phyloP scores from a whole-genome alignment of 768 basidiomycete genomes.

The Serendipita vermifera region DNA sequence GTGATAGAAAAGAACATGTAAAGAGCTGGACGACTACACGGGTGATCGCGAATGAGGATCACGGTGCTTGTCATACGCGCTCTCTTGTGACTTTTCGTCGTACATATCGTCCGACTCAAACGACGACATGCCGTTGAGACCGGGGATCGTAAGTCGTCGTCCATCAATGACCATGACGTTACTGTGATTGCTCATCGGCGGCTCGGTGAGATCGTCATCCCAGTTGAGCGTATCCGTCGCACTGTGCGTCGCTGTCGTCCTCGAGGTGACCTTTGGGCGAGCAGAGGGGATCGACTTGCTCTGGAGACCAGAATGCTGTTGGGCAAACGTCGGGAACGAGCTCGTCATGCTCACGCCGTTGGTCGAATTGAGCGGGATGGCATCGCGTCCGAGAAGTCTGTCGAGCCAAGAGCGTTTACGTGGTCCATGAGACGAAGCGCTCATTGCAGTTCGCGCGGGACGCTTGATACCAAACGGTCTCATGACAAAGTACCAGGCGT shows the following conservation, averaged over 20 bases:
- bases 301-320: neutral
- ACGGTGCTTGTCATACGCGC: too few relatives aligned
- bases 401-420: neutral
- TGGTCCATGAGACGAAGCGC: neutral
- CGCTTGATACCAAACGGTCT: neutral
- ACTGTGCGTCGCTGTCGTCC: neutral
- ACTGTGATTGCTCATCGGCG: neutral
- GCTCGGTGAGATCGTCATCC: neutral
- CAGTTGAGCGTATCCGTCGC: conserved; percentile 5
- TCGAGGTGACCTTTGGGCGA: neutral
- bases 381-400: neutral
- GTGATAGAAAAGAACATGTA: too few relatives aligned
- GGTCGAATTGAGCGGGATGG: neutral
- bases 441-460: neutral
- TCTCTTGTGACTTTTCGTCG: too few relatives aligned
- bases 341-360: neutral
- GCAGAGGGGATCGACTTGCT: conserved; percentile 3
- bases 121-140: conserved; percentile 3
- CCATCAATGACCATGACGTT: conserved; percentile 1
- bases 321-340: neutral
- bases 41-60: too few relatives aligned
- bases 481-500: neutral
- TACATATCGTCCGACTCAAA: neutral
- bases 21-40: too few relatives aligned
- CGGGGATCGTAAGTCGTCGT: neutral